A percentile compares a stretch with the other conserved stretches of the same genome.
phyloP scores from a whole-genome alignment of 2,329 filamentous ascomycete species.

The Hymenoscyphus salicellus region DNA sequence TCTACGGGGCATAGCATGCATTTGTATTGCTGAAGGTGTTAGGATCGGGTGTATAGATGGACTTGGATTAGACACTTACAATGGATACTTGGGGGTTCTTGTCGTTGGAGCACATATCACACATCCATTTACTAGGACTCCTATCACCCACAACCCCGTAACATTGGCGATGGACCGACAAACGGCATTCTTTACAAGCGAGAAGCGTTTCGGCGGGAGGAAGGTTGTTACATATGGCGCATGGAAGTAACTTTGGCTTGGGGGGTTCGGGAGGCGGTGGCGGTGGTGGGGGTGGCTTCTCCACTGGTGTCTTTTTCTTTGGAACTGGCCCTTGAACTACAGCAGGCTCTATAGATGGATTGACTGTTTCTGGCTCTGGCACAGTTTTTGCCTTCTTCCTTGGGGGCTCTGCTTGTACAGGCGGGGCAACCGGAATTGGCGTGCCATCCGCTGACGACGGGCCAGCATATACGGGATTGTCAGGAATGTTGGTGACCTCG shows the following conservation, averaged over 20 bases:
- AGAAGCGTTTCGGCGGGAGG: conserved; percentile 69
- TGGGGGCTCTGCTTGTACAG: conserved; percentile 50
- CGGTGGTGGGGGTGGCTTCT: conserved; percentile 64
- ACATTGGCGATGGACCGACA: conserved; percentile 88
- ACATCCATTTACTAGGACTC: conserved; percentile 78
- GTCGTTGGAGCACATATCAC: conserved; percentile 94
- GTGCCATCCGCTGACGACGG: conserved; percentile 27
- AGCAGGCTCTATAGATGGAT: conserved; percentile 27
- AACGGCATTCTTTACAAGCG: conserved; percentile 79
- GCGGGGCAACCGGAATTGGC: conserved; percentile 26
- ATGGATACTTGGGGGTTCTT: conserved; percentile 91
- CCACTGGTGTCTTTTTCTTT: conserved; percentile 46
- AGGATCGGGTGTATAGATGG: conserved; percentile 25
- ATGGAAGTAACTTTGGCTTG: conserved; percentile 74
- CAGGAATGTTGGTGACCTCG: conserved; percentile 52
- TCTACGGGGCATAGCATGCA: conserved; percentile 89
- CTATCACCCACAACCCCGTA: conserved; percentile 79
- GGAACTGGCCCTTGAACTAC: conserved; percentile 35
- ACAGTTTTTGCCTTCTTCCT: conserved; percentile 62
- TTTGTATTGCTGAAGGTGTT: conserved; percentile 66
- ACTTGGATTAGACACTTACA: conserved; percentile 48
- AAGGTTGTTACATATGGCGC: conserved; percentile 75
- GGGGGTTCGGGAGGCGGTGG: conserved; percentile 72
- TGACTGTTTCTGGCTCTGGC: conserved; percentile 47
- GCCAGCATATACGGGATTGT: conserved; percentile 34